A percentile compares a stretch with the other conserved stretches of the same genome.
Evolutionary conservation across 140 eudicot species (phyloP).

Genomic region (Anethum foeniculum): DNA sequence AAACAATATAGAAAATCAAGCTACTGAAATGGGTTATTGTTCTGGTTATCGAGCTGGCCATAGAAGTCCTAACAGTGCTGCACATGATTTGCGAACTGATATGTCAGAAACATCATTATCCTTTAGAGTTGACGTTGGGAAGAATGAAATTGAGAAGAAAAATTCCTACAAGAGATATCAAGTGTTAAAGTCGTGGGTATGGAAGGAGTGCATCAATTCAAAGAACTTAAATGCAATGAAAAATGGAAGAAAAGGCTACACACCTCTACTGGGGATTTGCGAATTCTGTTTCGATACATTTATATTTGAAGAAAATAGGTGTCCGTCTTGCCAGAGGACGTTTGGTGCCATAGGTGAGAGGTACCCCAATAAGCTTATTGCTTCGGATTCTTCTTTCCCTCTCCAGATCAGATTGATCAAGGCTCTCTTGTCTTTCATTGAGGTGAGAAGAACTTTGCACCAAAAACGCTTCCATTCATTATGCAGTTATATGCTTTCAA

Average conservation of each 20-base stretch:
- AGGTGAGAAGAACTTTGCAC: conserved; percentile 40
- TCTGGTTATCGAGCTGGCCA: conserved; percentile 15
- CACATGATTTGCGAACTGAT: conserved; percentile 33
- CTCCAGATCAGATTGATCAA: conserved; percentile 59
- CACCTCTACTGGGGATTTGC: conserved; percentile 54
- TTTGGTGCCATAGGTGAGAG: conserved; percentile 22
- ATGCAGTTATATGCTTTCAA: neutral
- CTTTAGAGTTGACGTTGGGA: conserved; percentile 51
- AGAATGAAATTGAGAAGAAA: conserved; percentile 42
- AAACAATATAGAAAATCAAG: conserved; percentile 14
- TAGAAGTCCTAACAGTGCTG: conserved; percentile 34
- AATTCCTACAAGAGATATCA: conserved; percentile 45
- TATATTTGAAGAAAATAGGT: conserved; percentile 34
- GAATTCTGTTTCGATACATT: conserved; percentile 45
- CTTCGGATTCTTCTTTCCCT: conserved; percentile 35
- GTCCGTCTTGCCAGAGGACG: conserved; percentile 51
- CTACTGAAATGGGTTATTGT: conserved; percentile 20
- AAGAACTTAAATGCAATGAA: conserved; percentile 40
- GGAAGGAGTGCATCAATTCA: conserved; percentile 67
- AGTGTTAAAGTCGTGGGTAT: conserved; percentile 65
- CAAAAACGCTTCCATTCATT: neutral
- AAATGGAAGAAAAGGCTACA: conserved; percentile 51
- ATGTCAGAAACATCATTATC: conserved; percentile 42
- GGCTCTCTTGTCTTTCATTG: conserved; percentile 49
- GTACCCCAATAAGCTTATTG: conserved; percentile 5